These are phyloP conservation scores for Colletotrichum cordylinicola DNA, from an alignment of 2,329 filamentous ascomycete genomes.

Conservation along the genomic window DNA sequence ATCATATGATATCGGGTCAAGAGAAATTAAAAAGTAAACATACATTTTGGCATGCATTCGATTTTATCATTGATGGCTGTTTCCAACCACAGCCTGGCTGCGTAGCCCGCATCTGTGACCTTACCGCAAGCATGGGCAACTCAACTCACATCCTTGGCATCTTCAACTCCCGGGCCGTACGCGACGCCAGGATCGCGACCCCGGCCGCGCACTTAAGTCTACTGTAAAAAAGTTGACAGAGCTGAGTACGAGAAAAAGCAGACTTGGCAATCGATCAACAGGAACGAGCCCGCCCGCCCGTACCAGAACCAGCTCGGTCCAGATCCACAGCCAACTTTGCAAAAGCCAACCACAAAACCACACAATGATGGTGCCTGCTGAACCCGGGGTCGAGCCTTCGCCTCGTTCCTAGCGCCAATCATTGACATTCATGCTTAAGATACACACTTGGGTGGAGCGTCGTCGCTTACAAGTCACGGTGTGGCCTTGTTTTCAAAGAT, in stretches of 20 bases:
- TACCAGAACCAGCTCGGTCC: neutral
- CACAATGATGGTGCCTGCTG: neutral
- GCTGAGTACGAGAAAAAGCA: neutral
- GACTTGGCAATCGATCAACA: neutral
- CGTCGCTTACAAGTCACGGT: neutral
- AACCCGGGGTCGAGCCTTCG: neutral
- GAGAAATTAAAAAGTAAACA: neutral
- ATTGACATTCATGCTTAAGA: neutral
- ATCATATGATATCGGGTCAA: accelerated
- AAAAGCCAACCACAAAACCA: neutral
- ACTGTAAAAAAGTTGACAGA: neutral
- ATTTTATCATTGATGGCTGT: accelerated
- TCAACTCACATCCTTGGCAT: neutral
- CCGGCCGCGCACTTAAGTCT: neutral
- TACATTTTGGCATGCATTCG: neutral
- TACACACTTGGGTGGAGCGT: neutral
- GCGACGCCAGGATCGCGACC: neutral
- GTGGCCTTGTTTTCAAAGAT: neutral
- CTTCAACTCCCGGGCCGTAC: neutral
- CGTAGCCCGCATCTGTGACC: neutral
- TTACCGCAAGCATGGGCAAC: neutral
- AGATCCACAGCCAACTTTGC: neutral
- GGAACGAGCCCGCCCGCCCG: neutral
- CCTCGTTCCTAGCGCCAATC: neutral
- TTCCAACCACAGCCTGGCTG: neutral